phyloP scores from a whole-genome alignment of 352 stramenopile species.

The Halophytophthora batemanensis region DNA sequence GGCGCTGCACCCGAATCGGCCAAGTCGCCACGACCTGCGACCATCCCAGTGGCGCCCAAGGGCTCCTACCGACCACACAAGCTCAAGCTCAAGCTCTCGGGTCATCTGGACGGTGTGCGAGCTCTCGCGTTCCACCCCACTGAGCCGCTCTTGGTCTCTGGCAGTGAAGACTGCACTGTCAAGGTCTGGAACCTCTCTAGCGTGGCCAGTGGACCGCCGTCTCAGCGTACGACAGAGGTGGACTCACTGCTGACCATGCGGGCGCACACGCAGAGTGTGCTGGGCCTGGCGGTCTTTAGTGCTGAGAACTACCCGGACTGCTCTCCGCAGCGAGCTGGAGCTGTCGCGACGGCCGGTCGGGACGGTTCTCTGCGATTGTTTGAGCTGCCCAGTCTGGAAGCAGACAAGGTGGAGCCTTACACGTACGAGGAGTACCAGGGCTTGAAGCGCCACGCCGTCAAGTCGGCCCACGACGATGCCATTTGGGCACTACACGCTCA shows the following conservation, averaged over 20 bases:
- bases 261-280: constrained; percentile 69
- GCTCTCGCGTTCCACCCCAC: constrained; percentile 78
- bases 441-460: constrained; percentile 63
- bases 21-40: constrained; percentile 39
- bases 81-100: constrained; percentile 82
- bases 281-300: constrained; percentile 71
- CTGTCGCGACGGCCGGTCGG: constrained; percentile 71
- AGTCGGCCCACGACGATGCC: constrained; percentile 76
- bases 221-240: constrained; percentile 67
- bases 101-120: constrained; percentile 82
- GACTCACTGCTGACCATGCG: constrained; percentile 77
- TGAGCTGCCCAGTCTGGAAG: constrained; percentile 53
- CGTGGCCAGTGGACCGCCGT: constrained; percentile 55
- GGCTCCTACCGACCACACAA: constrained; percentile 72
- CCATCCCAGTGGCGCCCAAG: constrained; percentile 53
- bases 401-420: constrained; percentile 64
- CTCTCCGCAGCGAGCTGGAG: constrained; percentile 40
- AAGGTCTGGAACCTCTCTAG: constrained; percentile 80
- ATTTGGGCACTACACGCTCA: constrained; percentile 84
- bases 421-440: constrained; percentile 73
- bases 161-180: constrained; percentile 83
- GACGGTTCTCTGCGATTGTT: constrained; percentile 73
- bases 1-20: constrained; percentile 26
- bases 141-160: constrained; percentile 77
- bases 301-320: constrained; percentile 70